Evolutionary conservation across 2,329 filamentous ascomycete genomes (phyloP).

Genomic region (Aspergillus sp.): DNA sequence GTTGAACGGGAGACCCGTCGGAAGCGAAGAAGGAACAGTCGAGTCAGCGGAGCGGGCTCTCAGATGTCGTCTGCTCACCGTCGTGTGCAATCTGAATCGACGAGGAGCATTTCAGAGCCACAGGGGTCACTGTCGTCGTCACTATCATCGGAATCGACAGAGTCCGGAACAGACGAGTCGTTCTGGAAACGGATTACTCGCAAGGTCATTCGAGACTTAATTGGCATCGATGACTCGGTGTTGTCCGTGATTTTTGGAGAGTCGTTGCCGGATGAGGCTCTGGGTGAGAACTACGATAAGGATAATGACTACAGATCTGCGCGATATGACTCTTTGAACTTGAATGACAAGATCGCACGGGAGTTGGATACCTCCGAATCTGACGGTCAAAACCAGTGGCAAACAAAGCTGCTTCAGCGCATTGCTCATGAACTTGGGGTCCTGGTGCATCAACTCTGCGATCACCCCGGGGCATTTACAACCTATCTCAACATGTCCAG

Average conservation of each 20-base stretch:
- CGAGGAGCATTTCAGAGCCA: constrained; percentile 36
- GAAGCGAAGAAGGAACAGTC: constrained; percentile 27
- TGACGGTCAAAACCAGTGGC: constrained; percentile 26
- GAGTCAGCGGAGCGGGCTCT: neutral
- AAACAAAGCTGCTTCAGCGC: constrained; percentile 69
- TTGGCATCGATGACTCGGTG: constrained; percentile 80
- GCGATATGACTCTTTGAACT: constrained; percentile 19
- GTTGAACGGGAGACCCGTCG: constrained; percentile 77
- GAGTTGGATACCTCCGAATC: constrained; percentile 20
- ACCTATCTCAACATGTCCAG: constrained; percentile 63
- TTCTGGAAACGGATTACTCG: constrained; percentile 75
- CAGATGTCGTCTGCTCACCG: constrained; percentile 9
- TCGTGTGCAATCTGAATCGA: constrained; percentile 11
- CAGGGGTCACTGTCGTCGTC: constrained; percentile 35
- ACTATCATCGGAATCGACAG: constrained; percentile 28
- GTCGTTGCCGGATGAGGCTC: constrained; percentile 47
- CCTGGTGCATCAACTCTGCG: constrained; percentile 72
- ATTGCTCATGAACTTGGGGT: constrained; percentile 81
- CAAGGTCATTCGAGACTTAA: constrained; percentile 77
- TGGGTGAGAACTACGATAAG: constrained; percentile 14
- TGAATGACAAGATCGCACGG: constrained; percentile 26
- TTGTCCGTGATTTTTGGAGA: constrained; percentile 85
- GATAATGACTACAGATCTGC: constrained; percentile 17
- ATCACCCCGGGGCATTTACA: constrained; percentile 81
- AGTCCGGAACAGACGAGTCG: constrained; percentile 51